A percentile compares a stretch with the other conserved stretches of the same genome.
Conservation (phyloP, 371 early-diverging fungal genomes). For the Mucor mucedo region DNA sequence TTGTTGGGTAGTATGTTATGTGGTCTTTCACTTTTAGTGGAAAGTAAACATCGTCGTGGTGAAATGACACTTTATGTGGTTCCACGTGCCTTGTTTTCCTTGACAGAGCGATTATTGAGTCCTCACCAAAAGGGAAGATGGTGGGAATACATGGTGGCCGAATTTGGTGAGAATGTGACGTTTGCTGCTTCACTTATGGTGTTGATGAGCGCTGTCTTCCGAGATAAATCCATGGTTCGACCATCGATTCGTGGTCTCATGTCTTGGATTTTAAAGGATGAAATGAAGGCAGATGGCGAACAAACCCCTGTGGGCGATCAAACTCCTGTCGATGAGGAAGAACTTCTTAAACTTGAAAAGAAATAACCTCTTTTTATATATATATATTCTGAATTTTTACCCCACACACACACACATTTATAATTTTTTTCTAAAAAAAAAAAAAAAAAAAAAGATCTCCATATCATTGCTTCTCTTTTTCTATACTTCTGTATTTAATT, state of each 20-base stretch:
- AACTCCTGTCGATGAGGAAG: slow-evolving; percentile 8
- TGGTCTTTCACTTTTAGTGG: slow-evolving; percentile 64
- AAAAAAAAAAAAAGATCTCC: too few species aligned
- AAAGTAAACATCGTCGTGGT: slow-evolving; percentile 62
- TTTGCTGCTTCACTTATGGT: slow-evolving; percentile 49
- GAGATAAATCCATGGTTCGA: slow-evolving; percentile 52
- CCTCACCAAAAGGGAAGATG: slow-evolving; percentile 43
- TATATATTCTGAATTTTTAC: not conserved
- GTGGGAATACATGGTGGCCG: slow-evolving; percentile 41
- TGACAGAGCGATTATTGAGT: slow-evolving; percentile 55
- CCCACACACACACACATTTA: too few species aligned
- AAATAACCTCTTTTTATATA: not conserved
- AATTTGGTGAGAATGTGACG: slow-evolving; percentile 38
- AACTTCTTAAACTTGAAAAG: slow-evolving; percentile 7
- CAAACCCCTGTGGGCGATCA: slow-evolving; percentile 9
- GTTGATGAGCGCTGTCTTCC: slow-evolving; percentile 49
- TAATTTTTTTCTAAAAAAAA: too few species aligned
- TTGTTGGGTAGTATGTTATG: slow-evolving; percentile 62
- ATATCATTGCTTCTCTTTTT: too few species aligned
- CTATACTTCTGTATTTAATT: too few species aligned
- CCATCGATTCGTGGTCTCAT: slow-evolving; percentile 56
- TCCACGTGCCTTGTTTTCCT: slow-evolving; percentile 61
- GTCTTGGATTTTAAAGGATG: slow-evolving; percentile 58
- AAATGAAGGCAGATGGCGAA: slow-evolving; percentile 24
- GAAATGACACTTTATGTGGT: slow-evolving; percentile 71